Evolutionary conservation across 1,139 yeast species (phyloP), one percentile per base, ranked within the genome.

Genomic region (Sugiyamaella novakii): DNA sequence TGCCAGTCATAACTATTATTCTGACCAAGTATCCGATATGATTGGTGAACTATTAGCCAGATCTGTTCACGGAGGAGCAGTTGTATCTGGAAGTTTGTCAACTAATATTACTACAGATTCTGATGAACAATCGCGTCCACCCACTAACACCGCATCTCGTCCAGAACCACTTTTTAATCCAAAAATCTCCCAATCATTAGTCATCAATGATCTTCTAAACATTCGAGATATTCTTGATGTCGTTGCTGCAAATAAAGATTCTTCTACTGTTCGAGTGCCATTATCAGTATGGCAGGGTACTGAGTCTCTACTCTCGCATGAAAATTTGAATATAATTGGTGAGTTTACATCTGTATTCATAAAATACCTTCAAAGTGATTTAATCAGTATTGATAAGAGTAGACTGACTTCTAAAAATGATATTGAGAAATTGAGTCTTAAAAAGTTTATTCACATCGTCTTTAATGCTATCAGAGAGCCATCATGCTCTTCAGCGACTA

Each of bases 21-120:
- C 80, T 48, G 89, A 86, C 59, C 96, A 87, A 62, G 78, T 84
- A 15, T 77, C 84, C n/a, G 95, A 87, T 61, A 80, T 88, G 66
- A 72, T 85, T 29, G 75, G 77, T 28, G 89, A 82, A 27, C 27
- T 43, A n/a, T 14, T 43, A 6, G 12, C 39, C 4, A 22, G 40
- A 34, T 34, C 27, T 3, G 18, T 35, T 2, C 39, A 43, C 15
- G 39, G 40, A 5, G 46, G 46, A 8, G 37, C 45, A 2, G 17
- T 33, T 22, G 38, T 36, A 11, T 31, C 38, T n/a, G 45, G 45
- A 10, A 37, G 45, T 2, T 5, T 30, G 12, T 15, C 38, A 19
- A 31, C 33, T n/a, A 28, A 22, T 21, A 22, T 19, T 17, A 25
- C 35, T n/a, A 33, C 31, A 6, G 31, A 22, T 22, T 41, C 45